Evolutionary conservation across 73 alveolate species (phyloP).

Genomic region (Paramecium primaurelia): DNA sequence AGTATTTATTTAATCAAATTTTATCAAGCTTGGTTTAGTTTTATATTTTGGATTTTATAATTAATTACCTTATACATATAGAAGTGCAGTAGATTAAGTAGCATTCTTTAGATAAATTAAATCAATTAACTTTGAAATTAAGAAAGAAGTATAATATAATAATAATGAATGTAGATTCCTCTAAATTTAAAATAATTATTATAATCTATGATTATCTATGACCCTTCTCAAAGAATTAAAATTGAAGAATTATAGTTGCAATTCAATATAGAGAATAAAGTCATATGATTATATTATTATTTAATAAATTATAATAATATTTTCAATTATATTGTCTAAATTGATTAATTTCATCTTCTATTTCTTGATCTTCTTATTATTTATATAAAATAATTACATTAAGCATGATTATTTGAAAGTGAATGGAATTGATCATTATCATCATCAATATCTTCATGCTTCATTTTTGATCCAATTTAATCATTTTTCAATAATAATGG

Average conservation of each 20-base stretch:
- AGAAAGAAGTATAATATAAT: background rate
- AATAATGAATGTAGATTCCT: background rate
- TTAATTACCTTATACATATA: background rate
- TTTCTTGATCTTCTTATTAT: background rate
- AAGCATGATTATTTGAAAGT: background rate
- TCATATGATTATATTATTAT: background rate
- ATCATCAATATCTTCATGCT: background rate
- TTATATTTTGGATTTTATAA: background rate
- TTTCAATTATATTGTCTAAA: background rate
- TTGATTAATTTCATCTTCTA: background rate
- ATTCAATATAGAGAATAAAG: background rate
- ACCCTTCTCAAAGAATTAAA: background rate
- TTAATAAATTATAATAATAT: background rate
- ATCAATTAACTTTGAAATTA: background rate
- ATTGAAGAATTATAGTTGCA: background rate
- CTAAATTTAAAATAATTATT: background rate
- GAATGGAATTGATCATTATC: background rate
- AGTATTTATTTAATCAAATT: background rate
- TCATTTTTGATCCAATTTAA: background rate
- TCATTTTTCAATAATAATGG: background rate
- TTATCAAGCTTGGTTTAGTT: background rate
- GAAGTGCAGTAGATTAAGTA: background rate
- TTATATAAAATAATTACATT: background rate
- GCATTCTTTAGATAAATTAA: background rate
- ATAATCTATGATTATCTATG: background rate